These are phyloP conservation scores for Plantago ovata DNA, from an alignment of 257 asterid species.

Conservation along the genomic window DNA sequence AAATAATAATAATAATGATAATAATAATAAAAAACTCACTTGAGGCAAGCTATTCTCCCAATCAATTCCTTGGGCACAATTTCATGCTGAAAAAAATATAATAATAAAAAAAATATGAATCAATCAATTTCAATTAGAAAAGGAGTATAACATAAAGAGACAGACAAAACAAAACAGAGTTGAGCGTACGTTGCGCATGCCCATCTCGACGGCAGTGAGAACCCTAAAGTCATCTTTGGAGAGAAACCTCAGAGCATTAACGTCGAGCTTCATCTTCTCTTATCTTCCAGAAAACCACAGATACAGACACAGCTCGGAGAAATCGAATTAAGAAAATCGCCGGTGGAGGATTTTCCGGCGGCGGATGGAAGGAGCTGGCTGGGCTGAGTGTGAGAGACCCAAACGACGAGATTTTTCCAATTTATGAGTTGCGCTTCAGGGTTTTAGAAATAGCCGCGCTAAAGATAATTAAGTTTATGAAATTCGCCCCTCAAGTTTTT, in stretches of 20 bases:
- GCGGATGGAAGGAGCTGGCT: too few species aligned
- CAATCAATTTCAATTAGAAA: background rate
- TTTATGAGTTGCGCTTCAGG: too few species aligned
- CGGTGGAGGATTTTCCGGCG: too few species aligned
- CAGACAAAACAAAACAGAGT: background rate
- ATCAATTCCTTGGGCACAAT: constrained; percentile 86
- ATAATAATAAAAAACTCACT: constrained; percentile 34
- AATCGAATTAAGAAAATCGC: background rate
- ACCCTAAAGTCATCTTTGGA: constrained; percentile 92
- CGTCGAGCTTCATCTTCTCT: constrained; percentile 74
- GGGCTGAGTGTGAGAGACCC: too few species aligned
- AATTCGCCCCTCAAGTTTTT: too few species aligned
- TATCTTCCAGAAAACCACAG: background rate
- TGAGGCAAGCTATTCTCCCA: constrained; percentile 72
- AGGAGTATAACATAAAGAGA: background rate
- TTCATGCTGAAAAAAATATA: constrained; percentile 61
- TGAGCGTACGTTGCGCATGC: constrained; percentile 80
- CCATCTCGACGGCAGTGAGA: constrained; percentile 96
- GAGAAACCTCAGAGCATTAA: constrained; percentile 70
- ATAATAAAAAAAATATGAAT: background rate
- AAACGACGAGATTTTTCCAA: too few species aligned
- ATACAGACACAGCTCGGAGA: too few species aligned
- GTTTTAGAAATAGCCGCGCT: too few species aligned
- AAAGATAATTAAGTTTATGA: too few species aligned
- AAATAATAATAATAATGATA: background rate